These are phyloP conservation scores for Plenodomus tracheiphilus DNA, from an alignment of 2,329 filamentous ascomycete genomes.

Conservation along the genomic window DNA sequence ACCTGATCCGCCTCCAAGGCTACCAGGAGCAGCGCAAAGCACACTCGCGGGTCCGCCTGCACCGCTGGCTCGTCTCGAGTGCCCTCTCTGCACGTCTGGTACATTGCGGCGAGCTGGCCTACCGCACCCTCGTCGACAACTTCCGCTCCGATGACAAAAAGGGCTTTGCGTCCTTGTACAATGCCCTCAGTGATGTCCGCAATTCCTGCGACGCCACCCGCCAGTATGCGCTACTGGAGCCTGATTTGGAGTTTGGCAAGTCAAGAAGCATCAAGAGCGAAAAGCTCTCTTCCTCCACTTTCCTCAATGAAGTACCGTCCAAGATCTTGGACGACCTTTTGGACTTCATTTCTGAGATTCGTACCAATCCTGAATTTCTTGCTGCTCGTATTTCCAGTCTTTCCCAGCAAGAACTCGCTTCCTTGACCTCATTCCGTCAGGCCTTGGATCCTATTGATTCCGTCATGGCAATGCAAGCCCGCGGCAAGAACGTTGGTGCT, in stretches of 20 bases:
- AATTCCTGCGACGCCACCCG: slow-evolving; percentile 74
- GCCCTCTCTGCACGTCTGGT: slow-evolving; percentile 74
- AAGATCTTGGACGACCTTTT: slow-evolving; percentile 76
- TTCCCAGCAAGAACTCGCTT: slow-evolving; percentile 73
- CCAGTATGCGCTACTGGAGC: slow-evolving; percentile 71
- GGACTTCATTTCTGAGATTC: slow-evolving; percentile 77
- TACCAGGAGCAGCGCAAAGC: slow-evolving; percentile 81
- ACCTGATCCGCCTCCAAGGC: slow-evolving; percentile 74
- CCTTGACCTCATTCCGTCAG: slow-evolving; percentile 77
- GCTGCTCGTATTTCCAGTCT: slow-evolving; percentile 79
- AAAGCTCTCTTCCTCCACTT: slow-evolving; percentile 51
- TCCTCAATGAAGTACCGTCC: slow-evolving; percentile 71
- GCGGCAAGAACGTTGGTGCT: slow-evolving; percentile 54
- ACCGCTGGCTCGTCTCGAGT: slow-evolving; percentile 73
- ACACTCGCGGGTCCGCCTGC: slow-evolving; percentile 72
- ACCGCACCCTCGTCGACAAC: slow-evolving; percentile 75
- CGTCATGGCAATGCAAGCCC: slow-evolving; percentile 70
- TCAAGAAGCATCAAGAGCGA: slow-evolving; percentile 45
- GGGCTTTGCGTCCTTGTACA: slow-evolving; percentile 72
- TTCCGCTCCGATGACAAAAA: slow-evolving; percentile 81
- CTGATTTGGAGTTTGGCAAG: slow-evolving; percentile 65
- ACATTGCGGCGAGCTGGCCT: slow-evolving; percentile 73
- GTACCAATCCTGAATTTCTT: slow-evolving; percentile 85
- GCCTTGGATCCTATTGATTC: slow-evolving; percentile 81
- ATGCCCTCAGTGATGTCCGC: slow-evolving; percentile 77